Evolutionary conservation across 208 protist genomes (phyloP).

Genomic region (Naegleria fowleri): DNA sequence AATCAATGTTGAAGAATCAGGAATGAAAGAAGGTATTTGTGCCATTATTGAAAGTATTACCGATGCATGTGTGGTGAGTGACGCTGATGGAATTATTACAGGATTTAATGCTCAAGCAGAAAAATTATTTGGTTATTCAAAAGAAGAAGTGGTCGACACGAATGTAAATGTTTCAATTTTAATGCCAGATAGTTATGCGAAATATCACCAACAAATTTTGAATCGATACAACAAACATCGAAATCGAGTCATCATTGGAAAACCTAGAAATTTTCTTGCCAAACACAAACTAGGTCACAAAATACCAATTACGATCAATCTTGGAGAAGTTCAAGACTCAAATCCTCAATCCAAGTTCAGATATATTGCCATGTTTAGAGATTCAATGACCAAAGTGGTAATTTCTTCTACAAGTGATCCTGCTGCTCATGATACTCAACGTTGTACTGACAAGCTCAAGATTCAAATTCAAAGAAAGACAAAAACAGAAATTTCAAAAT

Average conservation of each 20-base stretch:
- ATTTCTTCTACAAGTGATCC: neutral
- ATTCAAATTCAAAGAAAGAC: neutral
- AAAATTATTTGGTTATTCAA: neutral
- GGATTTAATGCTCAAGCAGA: neutral
- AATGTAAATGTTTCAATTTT: neutral
- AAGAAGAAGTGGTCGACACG: neutral
- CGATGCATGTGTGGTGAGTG: neutral
- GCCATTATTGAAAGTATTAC: neutral
- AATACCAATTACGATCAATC: neutral
- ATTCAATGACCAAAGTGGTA: neutral
- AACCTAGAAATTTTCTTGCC: neutral
- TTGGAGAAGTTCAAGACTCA: neutral
- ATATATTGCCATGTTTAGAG: neutral
- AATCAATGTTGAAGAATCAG: neutral
- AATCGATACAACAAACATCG: neutral
- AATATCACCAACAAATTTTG: neutral
- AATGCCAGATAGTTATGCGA: neutral
- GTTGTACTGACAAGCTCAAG: neutral
- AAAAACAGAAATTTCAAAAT: neutral
- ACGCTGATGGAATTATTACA: neutral
- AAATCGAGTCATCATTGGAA: neutral
- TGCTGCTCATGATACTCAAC: neutral
- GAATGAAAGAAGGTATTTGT: neutral
- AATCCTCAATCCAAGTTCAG: neutral
- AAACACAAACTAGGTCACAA: neutral